A percentile compares a stretch with the other conserved stretches of the same genome.
Evolutionary conservation across 2,329 filamentous ascomycete genomes (phyloP).

Genomic region (Cordyceps javanica): DNA sequence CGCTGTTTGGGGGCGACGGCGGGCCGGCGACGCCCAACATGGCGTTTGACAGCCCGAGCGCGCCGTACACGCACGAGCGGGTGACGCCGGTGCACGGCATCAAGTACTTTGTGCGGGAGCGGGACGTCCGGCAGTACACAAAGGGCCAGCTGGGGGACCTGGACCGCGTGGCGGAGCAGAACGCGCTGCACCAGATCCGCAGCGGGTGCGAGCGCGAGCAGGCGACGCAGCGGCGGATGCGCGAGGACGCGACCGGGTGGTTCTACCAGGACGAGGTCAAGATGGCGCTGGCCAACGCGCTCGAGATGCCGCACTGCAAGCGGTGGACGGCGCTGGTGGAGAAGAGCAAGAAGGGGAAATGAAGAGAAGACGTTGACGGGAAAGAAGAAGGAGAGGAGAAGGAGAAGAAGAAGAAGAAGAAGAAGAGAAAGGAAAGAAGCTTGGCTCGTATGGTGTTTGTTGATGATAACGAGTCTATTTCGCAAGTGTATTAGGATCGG

Average conservation of each 20-base stretch:
- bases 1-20: constrained; percentile 59
- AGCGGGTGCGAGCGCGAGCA: constrained; percentile 71
- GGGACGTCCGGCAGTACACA: constrained; percentile 66
- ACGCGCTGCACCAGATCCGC: constrained; percentile 61
- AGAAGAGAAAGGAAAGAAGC: no score
- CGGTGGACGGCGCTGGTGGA: constrained; percentile 37
- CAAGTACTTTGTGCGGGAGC: constrained; percentile 79
- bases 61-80: constrained; percentile 69
- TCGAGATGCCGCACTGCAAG: constrained; percentile 47
- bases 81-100: constrained; percentile 65
- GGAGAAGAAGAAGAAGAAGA: no score
- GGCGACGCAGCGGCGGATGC: constrained; percentile 56
- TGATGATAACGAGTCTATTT: background rate
- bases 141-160: constrained; percentile 64
- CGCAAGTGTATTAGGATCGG: background rate
- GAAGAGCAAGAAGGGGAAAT: constrained; percentile 5
- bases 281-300: constrained; percentile 61
- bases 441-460: no score
- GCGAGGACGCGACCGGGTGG: constrained; percentile 80
- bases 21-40: constrained; percentile 43
- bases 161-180: constrained; percentile 70
- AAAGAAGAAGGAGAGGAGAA: no score
- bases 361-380: background rate
- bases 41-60: constrained; percentile 64
- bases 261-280: constrained; percentile 76